Evolutionary conservation across 1,139 yeast species (phyloP), one percentile per base, ranked within the genome.

Genomic region (Saccharomyces hybrid): DNA sequence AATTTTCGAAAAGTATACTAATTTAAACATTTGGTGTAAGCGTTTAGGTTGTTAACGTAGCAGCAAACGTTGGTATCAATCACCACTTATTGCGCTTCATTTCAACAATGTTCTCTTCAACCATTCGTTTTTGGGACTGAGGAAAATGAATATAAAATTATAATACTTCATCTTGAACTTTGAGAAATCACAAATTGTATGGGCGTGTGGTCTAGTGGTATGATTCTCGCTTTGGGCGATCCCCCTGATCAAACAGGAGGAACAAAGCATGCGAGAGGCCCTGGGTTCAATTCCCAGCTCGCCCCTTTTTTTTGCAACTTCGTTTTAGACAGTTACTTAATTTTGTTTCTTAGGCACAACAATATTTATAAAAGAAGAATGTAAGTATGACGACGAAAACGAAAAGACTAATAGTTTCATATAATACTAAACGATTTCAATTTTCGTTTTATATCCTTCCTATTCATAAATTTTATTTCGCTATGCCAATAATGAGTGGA

Each of bases 221-320:
- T 50, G 52, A 50, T 50, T 50, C 52, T 50, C 52, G 52, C 52
- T 50, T 50, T 50, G 52, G 52, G 52, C 30, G 50, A 50, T 16
- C 9, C 9, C 25, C 27, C n/a, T 23, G 27, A 47, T 44, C 6
- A 50, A 50, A 47, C 31, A 32, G 25, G 11, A 32, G 32, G 34
- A 32, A 26, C 34, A 16, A 50, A 50, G 52, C 52, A 50, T 50
- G 52, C 52, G 52, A 50, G 52, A 50, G 52, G 52, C 52, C 52
- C 52, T 50, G 52, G 52, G 52, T 50, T 50, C 52, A 50, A 50
- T 50, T 50, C 52, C 52, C 52, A 50, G 52, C 52, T 50, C 52
- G 52, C 52, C 52, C 52, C 52, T n/a, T 50, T 44, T 44, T 44
- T 44, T 23, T n/a, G 9, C 13, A 8, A 4, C 9, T 28, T 9